phyloP scores from a whole-genome alignment of 179 eudicot genomes.

The Carnegiea gigantea region DNA sequence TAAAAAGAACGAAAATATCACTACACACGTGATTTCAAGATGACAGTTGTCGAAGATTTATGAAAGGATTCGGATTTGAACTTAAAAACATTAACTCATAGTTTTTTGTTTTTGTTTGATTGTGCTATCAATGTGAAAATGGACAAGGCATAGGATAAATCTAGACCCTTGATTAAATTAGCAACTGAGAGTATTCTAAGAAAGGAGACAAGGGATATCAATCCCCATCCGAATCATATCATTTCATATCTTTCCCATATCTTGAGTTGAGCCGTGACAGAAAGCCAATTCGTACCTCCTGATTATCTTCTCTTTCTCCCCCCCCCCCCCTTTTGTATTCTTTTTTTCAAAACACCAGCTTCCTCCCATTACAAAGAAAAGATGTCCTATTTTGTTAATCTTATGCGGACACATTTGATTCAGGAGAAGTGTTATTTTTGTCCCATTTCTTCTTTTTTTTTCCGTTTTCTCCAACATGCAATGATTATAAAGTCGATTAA shows the following conservation, averaged over 20 bases:
- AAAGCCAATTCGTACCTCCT: slow-evolving; percentile 5
- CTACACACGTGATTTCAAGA: too few relatives aligned
- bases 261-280: slow-evolving; percentile 21
- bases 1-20: too few relatives aligned
- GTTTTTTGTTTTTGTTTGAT: too few relatives aligned
- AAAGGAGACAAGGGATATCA: slow-evolving; percentile 37
- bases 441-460: too few relatives aligned
- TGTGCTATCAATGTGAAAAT: neutral
- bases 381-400: neutral
- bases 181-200: slow-evolving; percentile 11
- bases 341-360: neutral
- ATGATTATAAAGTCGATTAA: neutral
- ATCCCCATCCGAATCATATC: slow-evolving; percentile 38
- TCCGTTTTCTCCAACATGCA: neutral
- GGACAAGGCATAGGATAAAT: neutral
- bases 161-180: neutral
- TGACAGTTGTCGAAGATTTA: too few relatives aligned
- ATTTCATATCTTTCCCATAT: slow-evolving; percentile 27
- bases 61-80: too few relatives aligned
- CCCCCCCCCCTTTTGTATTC: slow-evolving; percentile 11
- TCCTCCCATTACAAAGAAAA: neutral
- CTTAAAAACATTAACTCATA: too few relatives aligned
- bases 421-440: too few relatives aligned
- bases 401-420: neutral
- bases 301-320: neutral